These are phyloP conservation scores for Cladophialophora carrionii DNA, from an alignment of 2,329 filamentous ascomycete species.

Conservation along the genomic window DNA sequence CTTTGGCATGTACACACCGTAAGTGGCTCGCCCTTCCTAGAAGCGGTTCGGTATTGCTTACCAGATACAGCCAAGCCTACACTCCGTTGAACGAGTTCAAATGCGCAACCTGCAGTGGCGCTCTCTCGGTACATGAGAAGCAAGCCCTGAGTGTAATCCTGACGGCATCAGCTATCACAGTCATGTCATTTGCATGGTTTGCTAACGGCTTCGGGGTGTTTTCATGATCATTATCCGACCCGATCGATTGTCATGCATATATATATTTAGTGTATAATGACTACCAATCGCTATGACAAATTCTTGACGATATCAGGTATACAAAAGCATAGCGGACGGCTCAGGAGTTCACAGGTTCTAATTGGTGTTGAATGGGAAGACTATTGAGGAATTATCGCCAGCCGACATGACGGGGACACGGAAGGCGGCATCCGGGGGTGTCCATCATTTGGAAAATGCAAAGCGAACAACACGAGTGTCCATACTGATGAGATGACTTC, in stretches of 20 bases:
- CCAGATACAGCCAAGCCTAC: slow-evolving; percentile 35
- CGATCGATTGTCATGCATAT: slow-evolving; percentile 19
- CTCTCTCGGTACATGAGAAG: slow-evolving; percentile 57
- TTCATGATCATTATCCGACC: slow-evolving; percentile 21
- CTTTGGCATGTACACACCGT: slow-evolving; percentile 66
- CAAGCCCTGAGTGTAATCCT: slow-evolving; percentile 61
- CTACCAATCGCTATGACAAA: slow-evolving; percentile 30
- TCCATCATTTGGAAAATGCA: slow-evolving; percentile 25
- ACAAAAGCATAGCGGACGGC: slow-evolving; percentile 26
- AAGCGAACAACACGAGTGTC: slow-evolving; percentile 4
- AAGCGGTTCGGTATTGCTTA: slow-evolving; percentile 36
- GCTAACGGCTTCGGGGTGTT: slow-evolving; percentile 48
- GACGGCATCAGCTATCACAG: slow-evolving; percentile 59
- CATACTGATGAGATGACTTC: slow-evolving; percentile 16
- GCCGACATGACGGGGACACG: slow-evolving; percentile 24
- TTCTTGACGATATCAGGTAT: slow-evolving; percentile 25
- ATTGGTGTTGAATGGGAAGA: slow-evolving; percentile 13
- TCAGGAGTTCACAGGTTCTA: slow-evolving; percentile 2
- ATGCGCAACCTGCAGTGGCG: slow-evolving; percentile 61
- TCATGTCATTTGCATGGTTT: slow-evolving; percentile 62
- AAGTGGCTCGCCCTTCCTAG: slow-evolving; percentile 43
- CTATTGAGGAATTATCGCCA: slow-evolving; percentile 19
- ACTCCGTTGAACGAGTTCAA: slow-evolving; percentile 50
- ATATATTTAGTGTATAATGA: slow-evolving; percentile 21
- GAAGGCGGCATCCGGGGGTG: slow-evolving; percentile 20